Conservation (phyloP, 805 yeast species). For the Suhomyces emberorum region DNA sequence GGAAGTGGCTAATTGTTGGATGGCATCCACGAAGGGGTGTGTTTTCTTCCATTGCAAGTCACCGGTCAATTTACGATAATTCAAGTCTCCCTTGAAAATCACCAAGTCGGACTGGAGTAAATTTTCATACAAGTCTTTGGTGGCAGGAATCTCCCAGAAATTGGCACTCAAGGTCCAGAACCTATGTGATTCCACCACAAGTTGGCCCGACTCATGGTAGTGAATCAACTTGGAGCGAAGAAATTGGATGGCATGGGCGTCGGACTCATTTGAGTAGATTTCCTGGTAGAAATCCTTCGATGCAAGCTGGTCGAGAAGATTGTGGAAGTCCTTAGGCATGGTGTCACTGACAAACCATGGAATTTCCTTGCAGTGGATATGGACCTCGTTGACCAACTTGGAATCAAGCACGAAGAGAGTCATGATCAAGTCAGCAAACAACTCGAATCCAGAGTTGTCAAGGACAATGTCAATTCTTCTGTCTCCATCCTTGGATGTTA, state of each 20-base stretch:
- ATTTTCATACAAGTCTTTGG: constrained; percentile 57
- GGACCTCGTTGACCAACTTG: constrained; percentile 59
- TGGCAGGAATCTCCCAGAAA: constrained; percentile 73
- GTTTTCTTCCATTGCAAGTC: constrained; percentile 86
- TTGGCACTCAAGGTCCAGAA: constrained; percentile 86
- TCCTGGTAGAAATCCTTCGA: constrained; percentile 52
- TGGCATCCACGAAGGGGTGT: constrained; percentile 68
- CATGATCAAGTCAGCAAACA: constrained; percentile 77
- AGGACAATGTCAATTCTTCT: constrained; percentile 76
- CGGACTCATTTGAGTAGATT: constrained; percentile 16
- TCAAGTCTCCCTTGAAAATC: constrained; percentile 92
- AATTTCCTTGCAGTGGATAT: constrained; percentile 81
- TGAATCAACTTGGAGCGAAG: constrained; percentile 20
- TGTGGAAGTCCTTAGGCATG: constrained; percentile 72
- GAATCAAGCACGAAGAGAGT: constrained; percentile 59
- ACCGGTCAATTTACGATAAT: constrained; percentile 90
- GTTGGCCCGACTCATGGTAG: constrained; percentile 18
- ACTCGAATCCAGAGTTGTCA: constrained; percentile 94
- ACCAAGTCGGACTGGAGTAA: constrained; percentile 64
- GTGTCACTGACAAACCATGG: constrained; percentile 99
- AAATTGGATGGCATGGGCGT: constrained; percentile 18
- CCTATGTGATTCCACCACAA: constrained; percentile 45
- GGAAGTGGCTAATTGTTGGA: constrained; percentile 62
- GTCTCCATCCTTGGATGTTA: constrained; percentile 24
- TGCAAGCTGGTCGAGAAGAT: constrained; percentile 54